Conservation (phyloP, 768 basidiomycete genomes). For the Paxillus rubicundulus region DNA sequence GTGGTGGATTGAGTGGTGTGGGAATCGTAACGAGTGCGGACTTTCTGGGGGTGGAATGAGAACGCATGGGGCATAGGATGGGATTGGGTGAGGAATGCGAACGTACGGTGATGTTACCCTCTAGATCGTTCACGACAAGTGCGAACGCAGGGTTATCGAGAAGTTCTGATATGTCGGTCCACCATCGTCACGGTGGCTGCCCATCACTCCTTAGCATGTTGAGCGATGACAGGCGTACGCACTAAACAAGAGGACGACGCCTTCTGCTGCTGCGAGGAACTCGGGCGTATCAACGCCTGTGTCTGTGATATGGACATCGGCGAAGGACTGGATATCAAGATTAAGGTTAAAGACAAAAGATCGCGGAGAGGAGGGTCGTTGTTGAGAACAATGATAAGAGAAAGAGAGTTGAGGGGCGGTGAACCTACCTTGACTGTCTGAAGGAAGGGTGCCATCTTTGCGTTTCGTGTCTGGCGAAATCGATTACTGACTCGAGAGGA, state of each 20-base stretch:
- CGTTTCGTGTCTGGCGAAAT: conserved; percentile 1
- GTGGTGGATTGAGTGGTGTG: conserved; percentile 65
- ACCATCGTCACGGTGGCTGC: not conserved
- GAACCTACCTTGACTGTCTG: conserved; percentile 60
- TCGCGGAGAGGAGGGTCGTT: too few species aligned
- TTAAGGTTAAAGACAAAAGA: not conserved
- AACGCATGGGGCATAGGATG: not conserved
- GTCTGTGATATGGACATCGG: conserved; percentile 83
- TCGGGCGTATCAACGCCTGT: conserved; percentile 83
- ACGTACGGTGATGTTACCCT: conserved; percentile 85
- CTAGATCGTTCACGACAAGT: conserved; percentile 82
- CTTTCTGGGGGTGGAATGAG: conserved; percentile 62
- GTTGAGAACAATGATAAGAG: not conserved
- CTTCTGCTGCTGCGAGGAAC: conserved; percentile 87
- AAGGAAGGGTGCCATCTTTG: conserved; percentile 71
- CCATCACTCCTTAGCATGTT: not conserved
- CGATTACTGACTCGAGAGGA: not conserved
- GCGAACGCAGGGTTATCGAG: conserved; percentile 55
- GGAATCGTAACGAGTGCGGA: conserved; percentile 73
- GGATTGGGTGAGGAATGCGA: not conserved
- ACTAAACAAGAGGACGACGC: conserved; percentile 92
- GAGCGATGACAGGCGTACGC: conserved; percentile 20
- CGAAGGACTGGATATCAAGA: conserved; percentile 68
- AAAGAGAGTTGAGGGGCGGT: too few species aligned
- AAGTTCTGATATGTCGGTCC: conserved; percentile 15